Evolutionary conservation across 768 basidiomycete species (phyloP).

Genomic region (Pleurotus pulmonarius): DNA sequence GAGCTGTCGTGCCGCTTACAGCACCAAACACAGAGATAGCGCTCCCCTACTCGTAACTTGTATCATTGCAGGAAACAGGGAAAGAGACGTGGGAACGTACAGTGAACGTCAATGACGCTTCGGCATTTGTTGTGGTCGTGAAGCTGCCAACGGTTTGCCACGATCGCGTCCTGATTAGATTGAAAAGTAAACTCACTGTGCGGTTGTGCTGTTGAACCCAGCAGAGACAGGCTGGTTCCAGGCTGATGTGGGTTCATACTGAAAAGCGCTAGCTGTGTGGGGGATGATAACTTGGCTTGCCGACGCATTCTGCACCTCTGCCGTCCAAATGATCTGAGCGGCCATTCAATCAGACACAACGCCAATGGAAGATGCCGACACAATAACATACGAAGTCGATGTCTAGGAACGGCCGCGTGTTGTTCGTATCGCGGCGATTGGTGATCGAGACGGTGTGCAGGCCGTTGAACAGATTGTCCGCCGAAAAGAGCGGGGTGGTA

Average conservation of each 20-base stretch:
- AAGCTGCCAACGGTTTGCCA: background rate
- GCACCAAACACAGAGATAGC: conserved; percentile 6
- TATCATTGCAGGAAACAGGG: background rate
- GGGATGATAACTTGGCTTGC: background rate
- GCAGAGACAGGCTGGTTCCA: background rate
- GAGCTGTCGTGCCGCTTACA: background rate
- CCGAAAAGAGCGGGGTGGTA: conserved; percentile 1
- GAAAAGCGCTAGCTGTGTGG: background rate
- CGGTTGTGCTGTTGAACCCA: conserved; percentile 3
- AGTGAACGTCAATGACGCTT: conserved; percentile 1
- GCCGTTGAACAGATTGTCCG: conserved; percentile 1
- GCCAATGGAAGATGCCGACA: background rate
- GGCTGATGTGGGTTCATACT: background rate
- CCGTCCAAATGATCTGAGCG: conserved; percentile 8
- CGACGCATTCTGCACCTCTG: background rate
- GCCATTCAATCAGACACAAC: background rate
- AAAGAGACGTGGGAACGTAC: background rate
- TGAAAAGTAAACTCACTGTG: background rate
- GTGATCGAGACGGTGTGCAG: conserved; percentile 4
- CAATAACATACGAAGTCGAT: conserved; percentile 6
- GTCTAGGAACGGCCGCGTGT: background rate
- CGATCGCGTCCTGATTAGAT: background rate
- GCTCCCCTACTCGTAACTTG: background rate
- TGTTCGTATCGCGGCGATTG: background rate
- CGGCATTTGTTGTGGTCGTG: background rate